Conservation (phyloP, 148 eudicot genomes). For the Chenopodium formosanum region DNA sequence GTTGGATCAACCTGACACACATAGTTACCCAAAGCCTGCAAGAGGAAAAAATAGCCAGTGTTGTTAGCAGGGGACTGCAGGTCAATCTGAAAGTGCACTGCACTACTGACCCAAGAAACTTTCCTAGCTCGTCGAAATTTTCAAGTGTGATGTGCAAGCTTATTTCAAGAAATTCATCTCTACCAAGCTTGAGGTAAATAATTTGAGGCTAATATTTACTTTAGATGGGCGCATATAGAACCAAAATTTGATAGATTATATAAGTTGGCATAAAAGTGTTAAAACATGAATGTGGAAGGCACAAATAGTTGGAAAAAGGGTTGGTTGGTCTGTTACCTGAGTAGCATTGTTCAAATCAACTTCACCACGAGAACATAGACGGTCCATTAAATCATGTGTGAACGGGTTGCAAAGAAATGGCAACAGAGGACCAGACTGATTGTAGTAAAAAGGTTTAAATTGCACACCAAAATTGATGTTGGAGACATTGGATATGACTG, state of each 20-base stretch:
- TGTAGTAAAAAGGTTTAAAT: constrained; percentile 66
- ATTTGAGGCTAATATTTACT: too few relatives aligned
- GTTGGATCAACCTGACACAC: constrained; percentile 64
- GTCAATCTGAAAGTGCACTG: too few relatives aligned
- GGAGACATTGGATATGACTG: constrained; percentile 73
- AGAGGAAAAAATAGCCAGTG: background rate
- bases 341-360: constrained; percentile 75
- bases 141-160: too few relatives aligned
- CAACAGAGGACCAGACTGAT: constrained; percentile 81
- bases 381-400: constrained; percentile 46
- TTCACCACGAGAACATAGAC: constrained; percentile 63
- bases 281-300: too few relatives aligned
- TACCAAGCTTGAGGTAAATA: too few relatives aligned
- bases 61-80: background rate
- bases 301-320: background rate
- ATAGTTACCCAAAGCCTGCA: constrained; percentile 60
- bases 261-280: too few relatives aligned
- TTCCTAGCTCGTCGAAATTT: too few relatives aligned
- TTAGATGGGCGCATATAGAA: too few relatives aligned
- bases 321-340: constrained; percentile 44
- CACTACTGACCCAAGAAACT: too few relatives aligned
- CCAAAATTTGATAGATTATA: too few relatives aligned
- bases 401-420: constrained; percentile 81
- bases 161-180: too few relatives aligned
- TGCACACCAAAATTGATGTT: constrained; percentile 72